Evolutionary conservation across 192 early-diverging fungal genomes (phyloP).

Genomic region (Coemansia sp.): DNA sequence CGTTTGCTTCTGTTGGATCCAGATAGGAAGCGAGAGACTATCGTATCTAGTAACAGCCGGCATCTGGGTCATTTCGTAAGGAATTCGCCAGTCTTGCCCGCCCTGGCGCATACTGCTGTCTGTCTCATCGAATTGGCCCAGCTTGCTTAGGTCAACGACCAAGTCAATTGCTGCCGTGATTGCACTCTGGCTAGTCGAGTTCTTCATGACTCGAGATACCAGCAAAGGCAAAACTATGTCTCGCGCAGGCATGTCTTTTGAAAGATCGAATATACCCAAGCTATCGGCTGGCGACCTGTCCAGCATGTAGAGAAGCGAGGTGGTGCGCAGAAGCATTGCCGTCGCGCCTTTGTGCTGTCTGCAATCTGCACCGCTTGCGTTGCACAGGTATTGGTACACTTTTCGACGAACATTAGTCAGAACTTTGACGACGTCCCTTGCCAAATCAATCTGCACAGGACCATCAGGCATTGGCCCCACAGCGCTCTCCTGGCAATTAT

Average conservation of each 20-base stretch:
- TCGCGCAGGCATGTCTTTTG: constrained; percentile 1
- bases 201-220: constrained; percentile 13
- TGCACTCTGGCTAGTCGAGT: constrained; percentile 12
- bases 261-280: not conserved
- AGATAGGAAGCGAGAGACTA: not conserved
- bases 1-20: constrained; percentile 2
- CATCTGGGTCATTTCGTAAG: constrained; percentile 20
- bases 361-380: not conserved
- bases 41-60: constrained; percentile 7
- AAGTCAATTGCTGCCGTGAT: constrained; percentile 23
- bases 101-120: constrained; percentile 13
- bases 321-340: constrained; percentile 18
- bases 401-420: constrained; percentile 10
- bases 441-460: constrained; percentile 14
- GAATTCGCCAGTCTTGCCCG: constrained; percentile 13
- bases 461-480: too few species aligned
- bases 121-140: not conserved
- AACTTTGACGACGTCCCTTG: constrained; percentile 1
- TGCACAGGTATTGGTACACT: constrained; percentile 10
- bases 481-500: too few species aligned
- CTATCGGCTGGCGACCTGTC: not conserved
- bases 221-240: constrained; percentile 30
- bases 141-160: constrained; percentile 3
- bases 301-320: constrained; percentile 12
- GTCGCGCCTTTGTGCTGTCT: not conserved